Evolutionary conservation across 257 asterid genomes (phyloP), one percentile per base, ranked within the genome.

Genomic region (Jacaranda copaia): DNA sequence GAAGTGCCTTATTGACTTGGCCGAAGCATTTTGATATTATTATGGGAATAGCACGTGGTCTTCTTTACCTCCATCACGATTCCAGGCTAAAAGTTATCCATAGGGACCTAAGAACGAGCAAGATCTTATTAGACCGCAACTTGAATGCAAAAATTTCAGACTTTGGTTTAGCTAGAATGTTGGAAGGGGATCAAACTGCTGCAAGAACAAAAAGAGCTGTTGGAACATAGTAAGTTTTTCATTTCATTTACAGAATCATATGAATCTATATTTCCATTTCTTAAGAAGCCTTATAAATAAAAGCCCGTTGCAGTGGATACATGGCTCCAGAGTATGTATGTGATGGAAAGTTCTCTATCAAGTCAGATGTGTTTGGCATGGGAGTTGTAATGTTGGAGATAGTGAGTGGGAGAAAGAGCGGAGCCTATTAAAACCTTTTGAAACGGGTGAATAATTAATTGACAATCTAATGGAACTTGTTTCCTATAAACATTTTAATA

Each of bases 11-110:
- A 14, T 58, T 79, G 79, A 57, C 15, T 8, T 79, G 82, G 82
- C 79, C 58, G 9, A 32, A 36, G 70, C 62, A 79, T 3, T 73
- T 72, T n/a, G 56, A 79, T 72, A 79, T 79, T 4, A 79, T 79
- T 6, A 65, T 79, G 82, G 82, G 79, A 15, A 72, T 79, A 18
- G 75, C 79, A 6, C 19, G 70, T 45, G 82, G 82, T 2, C 82
- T 79, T 57, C 82, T 72, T 9, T 79, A 79, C 75, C 79, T 79
- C 57, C 82, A 79, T 35, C 82, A 79, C 18, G 82, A 72, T 79
- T 79, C 82, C 9, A 64, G 78, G 6, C 79, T 79, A 5, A 79
- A 79, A 16, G 25, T 79, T 19, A 65, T 79, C 70, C 82, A 79
- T 64, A 79, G 82, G 70, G 82, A 79, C 75, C 42, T 79, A 38